Evolutionary conservation across 257 asterid genomes (phyloP), one percentile per base, ranked within the genome.

Genomic region (Fraxinus excelsior): DNA sequence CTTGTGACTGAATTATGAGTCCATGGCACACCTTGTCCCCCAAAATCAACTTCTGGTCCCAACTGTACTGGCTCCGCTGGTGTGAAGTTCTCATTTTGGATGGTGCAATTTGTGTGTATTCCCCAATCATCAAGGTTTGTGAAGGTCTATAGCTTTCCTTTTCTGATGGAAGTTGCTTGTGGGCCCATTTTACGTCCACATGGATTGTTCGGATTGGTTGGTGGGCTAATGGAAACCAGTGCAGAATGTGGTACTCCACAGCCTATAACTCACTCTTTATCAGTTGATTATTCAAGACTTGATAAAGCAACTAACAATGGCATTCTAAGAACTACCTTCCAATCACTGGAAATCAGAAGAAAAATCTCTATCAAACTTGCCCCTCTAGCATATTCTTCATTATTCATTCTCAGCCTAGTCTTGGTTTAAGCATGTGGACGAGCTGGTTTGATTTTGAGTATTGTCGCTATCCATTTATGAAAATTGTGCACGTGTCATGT

Each of bases 1-100:
- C 46, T 76, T 56, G 83, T 85, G 85, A 68, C 31, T 78, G 75
- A 77, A 85, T 85, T 18, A 85, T 82, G 74, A 85, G 71, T 35
- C 76, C 37, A 53, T 76, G 65, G 64, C 85, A 42, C 81, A 71
- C 85, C 73, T 74, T 85, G 85, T 82, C 87, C 44, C 79, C 80
- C 29, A 10, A 28, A 11, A 0, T 62, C 68, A 26, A 62, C 68
- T 7, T 62, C 68, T 62, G 68, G 68, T 62, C 35, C 68, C 68
- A 9, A 26, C 10, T 25, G 35, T 9, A 62, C 31, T 26, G 34
- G 32, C 4, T 62, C 32, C 35, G 3, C 68, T 62, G 68, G 34
- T 62, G 68, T 62, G 34, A 23, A 26, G 34, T 62, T 32, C 34
- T 35, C 68, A 12, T 62, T 62, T 26, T 62, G 32, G 68, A 62